Evolutionary conservation across 2,329 filamentous ascomycete species (phyloP).

Genomic region (Xylaria polymorpha): DNA sequence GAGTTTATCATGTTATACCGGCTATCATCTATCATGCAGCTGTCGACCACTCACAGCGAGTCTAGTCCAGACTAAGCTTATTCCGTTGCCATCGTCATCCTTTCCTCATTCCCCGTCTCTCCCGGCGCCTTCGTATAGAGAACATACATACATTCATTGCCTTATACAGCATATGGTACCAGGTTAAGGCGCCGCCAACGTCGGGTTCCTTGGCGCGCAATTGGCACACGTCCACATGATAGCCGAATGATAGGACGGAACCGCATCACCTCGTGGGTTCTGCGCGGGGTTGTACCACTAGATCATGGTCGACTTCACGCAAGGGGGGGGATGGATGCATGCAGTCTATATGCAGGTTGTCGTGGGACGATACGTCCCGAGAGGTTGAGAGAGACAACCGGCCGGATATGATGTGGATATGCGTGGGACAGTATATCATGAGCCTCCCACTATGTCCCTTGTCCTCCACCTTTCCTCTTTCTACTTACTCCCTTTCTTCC

Average conservation of each 20-base stretch:
- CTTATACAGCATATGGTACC: constrained; percentile 18
- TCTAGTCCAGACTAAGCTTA: constrained; percentile 19
- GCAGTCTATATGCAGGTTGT: constrained; percentile 32
- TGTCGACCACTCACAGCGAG: constrained; percentile 20
- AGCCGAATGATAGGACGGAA: constrained; percentile 28
- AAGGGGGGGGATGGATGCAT: constrained; percentile 30
- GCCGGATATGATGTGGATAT: constrained; percentile 15
- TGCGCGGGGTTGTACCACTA: constrained; percentile 37
- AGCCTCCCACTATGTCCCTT: constrained; percentile 37
- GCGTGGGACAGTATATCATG: constrained; percentile 34
- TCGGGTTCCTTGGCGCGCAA: constrained; percentile 28
- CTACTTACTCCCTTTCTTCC: constrained; percentile 19
- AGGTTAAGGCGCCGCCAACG: constrained; percentile 6
- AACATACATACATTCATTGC: background rate
- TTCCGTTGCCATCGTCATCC: constrained; percentile 16
- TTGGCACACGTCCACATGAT: constrained; percentile 37
- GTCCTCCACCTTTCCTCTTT: constrained; percentile 30
- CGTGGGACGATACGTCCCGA: constrained; percentile 32
- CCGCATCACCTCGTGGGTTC: constrained; percentile 29
- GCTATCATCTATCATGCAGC: background rate
- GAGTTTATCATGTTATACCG: constrained; percentile 5
- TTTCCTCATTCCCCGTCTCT: background rate
- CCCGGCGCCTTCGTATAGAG: background rate
- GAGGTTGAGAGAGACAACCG: constrained; percentile 18
- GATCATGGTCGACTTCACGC: constrained; percentile 16